Conservation (phyloP, 2,329 filamentous ascomycete species). For the Zelopaecilomyces penicillatus region DNA sequence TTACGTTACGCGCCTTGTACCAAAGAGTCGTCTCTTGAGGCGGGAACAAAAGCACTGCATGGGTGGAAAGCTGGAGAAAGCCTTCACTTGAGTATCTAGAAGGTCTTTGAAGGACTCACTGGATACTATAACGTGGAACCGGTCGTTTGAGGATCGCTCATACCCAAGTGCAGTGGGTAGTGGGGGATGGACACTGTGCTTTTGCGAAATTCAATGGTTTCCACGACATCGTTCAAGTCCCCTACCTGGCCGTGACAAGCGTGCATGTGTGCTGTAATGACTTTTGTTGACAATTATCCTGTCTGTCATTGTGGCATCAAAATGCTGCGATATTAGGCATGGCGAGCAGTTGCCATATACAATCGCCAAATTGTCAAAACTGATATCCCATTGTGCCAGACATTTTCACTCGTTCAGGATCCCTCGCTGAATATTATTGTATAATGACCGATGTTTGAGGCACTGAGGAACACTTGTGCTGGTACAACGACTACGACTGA, state of each 20-base stretch:
- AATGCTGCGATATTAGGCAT: too few species aligned
- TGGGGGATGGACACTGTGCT: conserved; percentile 43
- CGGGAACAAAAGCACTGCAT: conserved; percentile 39
- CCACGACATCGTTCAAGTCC: conserved; percentile 24
- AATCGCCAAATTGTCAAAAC: too few species aligned
- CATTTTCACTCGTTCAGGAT: too few species aligned
- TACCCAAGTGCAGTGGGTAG: conserved; percentile 45
- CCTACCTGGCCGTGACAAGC: conserved; percentile 4
- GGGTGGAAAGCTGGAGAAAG: conserved; percentile 51
- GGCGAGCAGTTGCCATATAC: too few species aligned
- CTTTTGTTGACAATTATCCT: background rate
- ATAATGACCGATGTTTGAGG: too few species aligned
- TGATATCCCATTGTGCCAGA: too few species aligned
- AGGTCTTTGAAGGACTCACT: conserved; percentile 26
- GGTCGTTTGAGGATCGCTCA: conserved; percentile 56
- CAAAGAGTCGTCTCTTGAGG: conserved; percentile 36
- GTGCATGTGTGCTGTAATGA: conserved; percentile 4
- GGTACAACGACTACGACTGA: too few species aligned
- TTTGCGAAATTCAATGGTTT: conserved; percentile 54
- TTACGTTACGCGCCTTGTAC: conserved; percentile 37
- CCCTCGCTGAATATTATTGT: too few species aligned
- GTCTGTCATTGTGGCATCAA: too few species aligned
- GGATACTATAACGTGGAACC: conserved; percentile 53
- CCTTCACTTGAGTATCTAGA: conserved; percentile 48
- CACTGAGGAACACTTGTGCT: too few species aligned